phyloP scores from a whole-genome alignment of 257 asterid genomes.

The Verbascum thapsus region DNA sequence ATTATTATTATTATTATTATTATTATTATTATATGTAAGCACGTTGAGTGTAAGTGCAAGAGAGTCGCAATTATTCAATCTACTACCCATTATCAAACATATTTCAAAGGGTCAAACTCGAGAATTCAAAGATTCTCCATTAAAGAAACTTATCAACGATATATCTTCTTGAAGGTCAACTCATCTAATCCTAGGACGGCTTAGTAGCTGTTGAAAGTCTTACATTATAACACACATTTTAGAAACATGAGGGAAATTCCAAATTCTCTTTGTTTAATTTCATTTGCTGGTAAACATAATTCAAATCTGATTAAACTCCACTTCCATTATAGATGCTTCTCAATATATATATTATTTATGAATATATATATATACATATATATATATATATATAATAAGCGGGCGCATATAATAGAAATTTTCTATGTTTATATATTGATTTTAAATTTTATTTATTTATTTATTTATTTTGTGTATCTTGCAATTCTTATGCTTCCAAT shows the following conservation, averaged over 20 bases:
- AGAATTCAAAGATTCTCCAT: neutral
- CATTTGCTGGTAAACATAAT: too few relatives aligned
- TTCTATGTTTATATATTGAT: too few relatives aligned
- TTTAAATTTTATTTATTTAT: too few relatives aligned
- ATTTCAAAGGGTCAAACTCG: constrained; percentile 28
- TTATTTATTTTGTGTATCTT: too few relatives aligned
- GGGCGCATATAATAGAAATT: too few relatives aligned
- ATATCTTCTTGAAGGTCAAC: constrained; percentile 34
- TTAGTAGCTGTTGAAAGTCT: constrained; percentile 18
- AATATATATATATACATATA: too few relatives aligned
- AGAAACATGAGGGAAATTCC: constrained; percentile 18
- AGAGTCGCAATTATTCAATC: constrained; percentile 1
- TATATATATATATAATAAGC: too few relatives aligned
- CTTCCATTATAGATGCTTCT: constrained; percentile 41
- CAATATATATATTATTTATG: too few relatives aligned
- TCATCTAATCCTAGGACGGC: constrained; percentile 30
- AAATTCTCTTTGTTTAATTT: constrained; percentile 5
- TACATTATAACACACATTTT: neutral
- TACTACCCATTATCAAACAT: constrained; percentile 27
- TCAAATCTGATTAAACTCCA: constrained; percentile 37
- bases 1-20: too few relatives aligned
- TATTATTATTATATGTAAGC: neutral
- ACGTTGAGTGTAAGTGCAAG: constrained; percentile 20
- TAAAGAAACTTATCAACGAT: constrained; percentile 14
- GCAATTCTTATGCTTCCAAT: too few relatives aligned